A percentile compares a stretch with the other conserved stretches of the same genome.
phyloP scores from a whole-genome alignment of 2,329 filamentous ascomycete species.

The Penicillium sp. region DNA sequence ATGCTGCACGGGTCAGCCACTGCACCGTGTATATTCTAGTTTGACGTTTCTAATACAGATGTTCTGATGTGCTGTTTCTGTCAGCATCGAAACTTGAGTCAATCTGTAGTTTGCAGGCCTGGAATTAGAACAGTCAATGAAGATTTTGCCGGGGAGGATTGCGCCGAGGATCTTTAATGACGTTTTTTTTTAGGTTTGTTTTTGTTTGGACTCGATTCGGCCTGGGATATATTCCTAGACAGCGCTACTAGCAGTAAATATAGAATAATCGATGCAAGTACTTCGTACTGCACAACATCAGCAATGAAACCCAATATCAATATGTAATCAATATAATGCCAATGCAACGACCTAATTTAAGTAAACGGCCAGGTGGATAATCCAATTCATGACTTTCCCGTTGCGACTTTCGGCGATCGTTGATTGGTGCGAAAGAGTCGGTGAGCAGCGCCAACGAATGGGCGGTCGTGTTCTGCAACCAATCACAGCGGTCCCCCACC shows the following conservation, averaged over 20 bases:
- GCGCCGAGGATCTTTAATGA: conserved; percentile 1
- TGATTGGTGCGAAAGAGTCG: conserved; percentile 29
- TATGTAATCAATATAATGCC: background rate
- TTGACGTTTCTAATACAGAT: background rate
- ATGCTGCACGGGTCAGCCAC: conserved; percentile 16
- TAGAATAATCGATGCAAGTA: too few species aligned
- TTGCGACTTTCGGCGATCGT: background rate
- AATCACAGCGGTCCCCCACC: conserved; percentile 27
- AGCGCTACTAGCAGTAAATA: background rate
- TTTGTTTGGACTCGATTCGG: background rate
- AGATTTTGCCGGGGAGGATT: background rate
- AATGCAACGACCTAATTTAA: background rate
- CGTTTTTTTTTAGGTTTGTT: conserved; percentile 1
- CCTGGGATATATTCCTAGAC: background rate
- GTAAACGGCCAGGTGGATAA: background rate
- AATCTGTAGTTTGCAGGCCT: background rate
- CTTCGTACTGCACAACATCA: background rate
- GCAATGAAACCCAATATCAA: background rate
- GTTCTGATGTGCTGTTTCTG: background rate
- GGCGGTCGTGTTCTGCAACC: conserved; percentile 17
- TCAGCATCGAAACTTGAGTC: background rate
- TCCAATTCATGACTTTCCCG: background rate
- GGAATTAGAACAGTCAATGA: background rate
- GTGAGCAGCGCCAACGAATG: conserved; percentile 33
- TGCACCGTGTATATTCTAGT: conserved; percentile 4